Conservation (phyloP, 2,329 filamentous ascomycete genomes). For the Diaporthe amygdali region DNA sequence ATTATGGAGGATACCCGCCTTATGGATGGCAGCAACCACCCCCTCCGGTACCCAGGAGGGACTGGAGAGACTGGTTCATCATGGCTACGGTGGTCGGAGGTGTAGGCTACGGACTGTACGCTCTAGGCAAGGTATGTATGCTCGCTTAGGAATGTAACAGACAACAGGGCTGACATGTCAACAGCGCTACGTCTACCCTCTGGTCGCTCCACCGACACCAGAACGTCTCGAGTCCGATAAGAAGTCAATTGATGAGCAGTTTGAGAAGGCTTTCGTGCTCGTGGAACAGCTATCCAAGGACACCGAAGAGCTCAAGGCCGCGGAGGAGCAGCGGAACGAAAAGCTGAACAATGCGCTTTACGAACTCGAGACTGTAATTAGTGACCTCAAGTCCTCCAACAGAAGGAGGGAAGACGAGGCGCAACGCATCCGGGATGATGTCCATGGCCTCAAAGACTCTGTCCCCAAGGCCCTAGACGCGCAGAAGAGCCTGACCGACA, state of each 20-base stretch:
- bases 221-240: conserved; percentile 96
- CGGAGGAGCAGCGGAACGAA: conserved; percentile 84
- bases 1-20: conserved; percentile 51
- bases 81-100: conserved; percentile 96
- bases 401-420: conserved; percentile 86
- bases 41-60: conserved; percentile 72
- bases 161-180: not conserved
- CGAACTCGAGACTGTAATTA: conserved; percentile 84
- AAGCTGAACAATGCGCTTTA: conserved; percentile 80
- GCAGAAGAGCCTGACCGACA: conserved; percentile 84
- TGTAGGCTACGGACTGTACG: conserved; percentile 86
- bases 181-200: conserved; percentile 86
- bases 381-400: conserved; percentile 81
- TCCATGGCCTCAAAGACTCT: conserved; percentile 79
- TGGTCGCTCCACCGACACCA: conserved; percentile 91
- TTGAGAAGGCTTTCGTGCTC: conserved; percentile 87
- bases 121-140: conserved; percentile 75
- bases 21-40: conserved; percentile 63
- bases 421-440: conserved; percentile 83
- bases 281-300: conserved; percentile 93
- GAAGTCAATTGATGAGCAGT: conserved; percentile 87
- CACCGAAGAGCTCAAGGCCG: conserved; percentile 84
- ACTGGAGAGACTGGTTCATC: conserved; percentile 99
- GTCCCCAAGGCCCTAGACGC: conserved; percentile 89
- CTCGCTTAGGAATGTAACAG: too few relatives aligned